Evolutionary conservation across 306 rosid species (phyloP).

Genomic region (Purshia tridentata): DNA sequence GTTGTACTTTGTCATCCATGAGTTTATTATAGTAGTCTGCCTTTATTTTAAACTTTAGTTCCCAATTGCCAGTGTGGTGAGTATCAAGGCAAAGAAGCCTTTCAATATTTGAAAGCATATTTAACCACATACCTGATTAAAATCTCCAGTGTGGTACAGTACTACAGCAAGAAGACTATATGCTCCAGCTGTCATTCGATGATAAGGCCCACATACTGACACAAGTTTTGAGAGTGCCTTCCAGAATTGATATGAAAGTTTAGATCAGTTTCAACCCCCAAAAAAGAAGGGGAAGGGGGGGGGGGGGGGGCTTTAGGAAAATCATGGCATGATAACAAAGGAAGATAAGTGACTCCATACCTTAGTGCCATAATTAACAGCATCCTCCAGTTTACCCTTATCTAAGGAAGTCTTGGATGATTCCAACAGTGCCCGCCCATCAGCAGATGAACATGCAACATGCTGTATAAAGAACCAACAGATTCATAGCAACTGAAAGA

Average conservation of each 20-base stretch:
- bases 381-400: constrained; percentile 98
- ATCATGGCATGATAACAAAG: background rate
- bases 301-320: background rate
- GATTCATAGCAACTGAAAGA: background rate
- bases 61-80: background rate
- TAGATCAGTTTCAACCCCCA: constrained; percentile 6
- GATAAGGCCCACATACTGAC: constrained; percentile 90
- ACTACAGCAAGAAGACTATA: constrained; percentile 98
- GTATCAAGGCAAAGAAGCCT: background rate
- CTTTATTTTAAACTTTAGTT: background rate
- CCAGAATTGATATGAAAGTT: constrained; percentile 38
- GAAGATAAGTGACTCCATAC: constrained; percentile 35
- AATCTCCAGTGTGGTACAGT: constrained; percentile 94
- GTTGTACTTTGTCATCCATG: background rate
- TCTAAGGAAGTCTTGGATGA: constrained; percentile 96
- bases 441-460: constrained; percentile 97
- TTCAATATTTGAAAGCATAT: constrained; percentile 2
- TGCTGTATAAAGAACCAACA: constrained; percentile 51
- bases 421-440: constrained; percentile 92
- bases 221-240: constrained; percentile 92
- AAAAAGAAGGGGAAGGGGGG: background rate
- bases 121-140: constrained; percentile 64
- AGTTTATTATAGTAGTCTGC: background rate
- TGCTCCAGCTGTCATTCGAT: constrained; percentile 99
- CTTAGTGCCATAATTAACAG: constrained; percentile 94